A percentile compares a stretch with the other conserved stretches of the same genome.
phyloP scores from a whole-genome alignment of 2,329 filamentous ascomycete genomes.

The Graphilbum ipis-grandicollis region DNA sequence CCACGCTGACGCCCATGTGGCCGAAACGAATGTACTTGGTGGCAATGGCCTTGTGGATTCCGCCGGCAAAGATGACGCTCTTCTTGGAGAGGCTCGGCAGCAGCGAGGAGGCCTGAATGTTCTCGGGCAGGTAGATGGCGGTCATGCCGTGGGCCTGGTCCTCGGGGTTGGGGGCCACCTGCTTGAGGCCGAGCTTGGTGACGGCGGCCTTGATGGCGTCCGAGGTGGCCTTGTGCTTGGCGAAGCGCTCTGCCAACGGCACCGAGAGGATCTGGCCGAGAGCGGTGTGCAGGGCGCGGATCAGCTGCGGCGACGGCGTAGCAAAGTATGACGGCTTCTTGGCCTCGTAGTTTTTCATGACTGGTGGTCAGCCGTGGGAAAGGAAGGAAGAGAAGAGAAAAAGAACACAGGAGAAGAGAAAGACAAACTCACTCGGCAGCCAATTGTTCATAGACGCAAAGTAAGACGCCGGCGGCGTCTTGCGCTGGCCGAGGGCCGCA shows the following conservation, averaged over 20 bases:
- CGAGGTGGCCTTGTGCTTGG: slow-evolving; percentile 60
- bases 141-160: slow-evolving; percentile 98
- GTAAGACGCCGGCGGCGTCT: slow-evolving; percentile 71
- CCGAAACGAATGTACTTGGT: slow-evolving; percentile 89
- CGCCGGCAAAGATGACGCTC: slow-evolving; percentile 86
- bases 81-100: slow-evolving; percentile 72
- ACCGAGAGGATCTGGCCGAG: slow-evolving; percentile 71
- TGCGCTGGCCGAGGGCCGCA: slow-evolving; percentile 60
- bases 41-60: slow-evolving; percentile 90
- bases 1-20: slow-evolving; percentile 90
- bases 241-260: slow-evolving; percentile 69
- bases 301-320: slow-evolving; percentile 83
- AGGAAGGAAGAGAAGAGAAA: background rate
- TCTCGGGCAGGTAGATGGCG: slow-evolving; percentile 85
- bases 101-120: slow-evolving; percentile 61
- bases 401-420: slow-evolving; percentile 12
- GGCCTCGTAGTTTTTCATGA: slow-evolving; percentile 98
- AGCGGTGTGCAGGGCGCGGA: slow-evolving; percentile 82
- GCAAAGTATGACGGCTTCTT: slow-evolving; percentile 97
- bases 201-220: slow-evolving; percentile 77
- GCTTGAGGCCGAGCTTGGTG: slow-evolving; percentile 64
- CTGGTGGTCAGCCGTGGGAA: slow-evolving; percentile 19
- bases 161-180: slow-evolving; percentile 69
- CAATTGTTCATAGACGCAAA: slow-evolving; percentile 97
- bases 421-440: slow-evolving; percentile 55